phyloP scores from a whole-genome alignment of 108 stramenopile genomes.

The Cylindrotheca closterium region DNA sequence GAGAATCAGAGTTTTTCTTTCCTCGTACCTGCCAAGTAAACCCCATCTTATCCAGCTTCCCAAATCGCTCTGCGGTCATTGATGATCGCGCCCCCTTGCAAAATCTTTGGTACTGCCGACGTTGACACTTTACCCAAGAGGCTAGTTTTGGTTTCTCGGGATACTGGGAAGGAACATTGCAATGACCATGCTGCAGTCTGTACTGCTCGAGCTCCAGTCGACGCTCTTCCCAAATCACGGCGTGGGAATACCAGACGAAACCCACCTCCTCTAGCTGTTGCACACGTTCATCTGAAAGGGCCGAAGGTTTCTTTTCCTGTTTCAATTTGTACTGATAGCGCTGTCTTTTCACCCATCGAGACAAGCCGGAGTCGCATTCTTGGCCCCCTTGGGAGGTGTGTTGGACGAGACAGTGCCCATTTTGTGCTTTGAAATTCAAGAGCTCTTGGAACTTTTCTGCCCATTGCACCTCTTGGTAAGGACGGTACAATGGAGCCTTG shows the following conservation, averaged over 20 bases:
- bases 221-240: conserved; percentile 13
- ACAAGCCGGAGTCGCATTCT: conserved; percentile 33
- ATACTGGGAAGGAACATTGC: conserved; percentile 22
- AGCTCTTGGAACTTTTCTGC: conserved; percentile 18
- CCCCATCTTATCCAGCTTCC: conserved; percentile 23
- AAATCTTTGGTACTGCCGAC: conserved; percentile 38
- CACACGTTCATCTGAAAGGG: conserved; percentile 49
- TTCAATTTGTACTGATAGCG: conserved; percentile 36
- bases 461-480: conserved; percentile 32
- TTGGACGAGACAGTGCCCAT: conserved; percentile 35
- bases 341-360: too few species aligned
- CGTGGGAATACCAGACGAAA: conserved; percentile 55
- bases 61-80: conserved; percentile 40
- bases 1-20: too few species aligned
- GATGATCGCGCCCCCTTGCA: conserved; percentile 18
- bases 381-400: conserved; percentile 25
- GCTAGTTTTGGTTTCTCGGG: conserved; percentile 28
- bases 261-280: conserved; percentile 40
- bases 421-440: conserved; percentile 12
- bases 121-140: conserved; percentile 45
- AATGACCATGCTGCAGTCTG: conserved; percentile 11
- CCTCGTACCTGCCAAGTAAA: conserved; percentile 32
- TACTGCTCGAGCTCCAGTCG: conserved; percentile 4
- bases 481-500: conserved; percentile 25
- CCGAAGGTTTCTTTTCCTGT: conserved; percentile 22